A percentile compares a stretch with the other conserved stretches of the same genome.
phyloP scores from a whole-genome alignment of 352 stramenopile species.

The Peronospora farinosa region DNA sequence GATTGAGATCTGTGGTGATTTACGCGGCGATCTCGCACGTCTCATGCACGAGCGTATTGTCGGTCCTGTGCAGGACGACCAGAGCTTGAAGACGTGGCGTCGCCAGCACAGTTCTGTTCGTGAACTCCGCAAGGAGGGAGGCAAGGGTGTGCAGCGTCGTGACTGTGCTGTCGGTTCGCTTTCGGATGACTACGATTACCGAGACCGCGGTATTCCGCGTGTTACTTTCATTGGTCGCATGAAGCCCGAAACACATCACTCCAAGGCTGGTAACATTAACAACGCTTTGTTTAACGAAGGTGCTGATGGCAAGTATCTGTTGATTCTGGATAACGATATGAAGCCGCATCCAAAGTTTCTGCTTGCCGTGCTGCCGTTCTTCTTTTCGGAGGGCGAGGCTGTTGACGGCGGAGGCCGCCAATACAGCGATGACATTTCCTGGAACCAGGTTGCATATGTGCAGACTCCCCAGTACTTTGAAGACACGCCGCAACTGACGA shows the following conservation, averaged over 20 bases:
- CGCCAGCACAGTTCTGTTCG: slow-evolving; percentile 81
- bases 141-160: slow-evolving; percentile 73
- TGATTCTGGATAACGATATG: slow-evolving; percentile 92
- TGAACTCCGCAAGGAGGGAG: slow-evolving; percentile 74
- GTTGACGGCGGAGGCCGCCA: slow-evolving; percentile 77
- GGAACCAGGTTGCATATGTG: slow-evolving; percentile 87
- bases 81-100: slow-evolving; percentile 76
- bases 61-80: slow-evolving; percentile 67
- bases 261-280: slow-evolving; percentile 91
- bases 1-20: slow-evolving; percentile 79
- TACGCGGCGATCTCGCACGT: slow-evolving; percentile 72
- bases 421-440: slow-evolving; percentile 86
- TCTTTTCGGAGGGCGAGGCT: slow-evolving; percentile 85
- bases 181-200: slow-evolving; percentile 88
- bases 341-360: slow-evolving; percentile 87
- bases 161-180: slow-evolving; percentile 84
- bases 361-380: slow-evolving; percentile 80
- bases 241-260: slow-evolving; percentile 86
- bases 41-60: slow-evolving; percentile 86
- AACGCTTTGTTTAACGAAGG: slow-evolving; percentile 88
- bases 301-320: slow-evolving; percentile 80
- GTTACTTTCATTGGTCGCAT: slow-evolving; percentile 85
- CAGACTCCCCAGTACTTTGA: slow-evolving; percentile 89
- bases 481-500: slow-evolving; percentile 72
- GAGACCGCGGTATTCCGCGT: slow-evolving; percentile 77